phyloP scores from a whole-genome alignment of 2,329 filamentous ascomycete species.

The Allantophomopsis lycopodina region DNA sequence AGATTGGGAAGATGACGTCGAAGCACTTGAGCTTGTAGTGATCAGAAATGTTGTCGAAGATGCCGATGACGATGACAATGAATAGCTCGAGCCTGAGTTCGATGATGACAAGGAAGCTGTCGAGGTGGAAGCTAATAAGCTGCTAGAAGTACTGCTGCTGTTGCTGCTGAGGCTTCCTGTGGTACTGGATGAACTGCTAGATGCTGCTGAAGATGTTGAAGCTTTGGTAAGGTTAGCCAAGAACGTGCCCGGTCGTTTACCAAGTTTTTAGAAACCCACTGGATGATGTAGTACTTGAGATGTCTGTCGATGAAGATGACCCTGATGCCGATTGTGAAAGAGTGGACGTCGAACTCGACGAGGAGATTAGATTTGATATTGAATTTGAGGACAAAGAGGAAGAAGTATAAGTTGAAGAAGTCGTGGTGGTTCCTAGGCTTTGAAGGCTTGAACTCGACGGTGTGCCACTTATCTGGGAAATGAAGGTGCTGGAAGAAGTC shows the following conservation, averaged over 20 bases:
- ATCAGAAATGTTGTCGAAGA: not conserved
- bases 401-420: no score
- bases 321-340: not conserved
- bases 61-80: not conserved
- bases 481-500: constrained; percentile 2
- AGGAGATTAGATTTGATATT: no score
- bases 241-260: no score
- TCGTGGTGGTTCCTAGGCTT: no score
- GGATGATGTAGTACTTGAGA: not conserved
- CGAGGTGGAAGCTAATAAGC: not conserved
- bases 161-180: not conserved
- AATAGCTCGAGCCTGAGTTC: not conserved
- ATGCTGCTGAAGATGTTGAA: not conserved
- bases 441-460: no score
- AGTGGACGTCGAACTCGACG: not conserved
- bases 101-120: not conserved
- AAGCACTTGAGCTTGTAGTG: not conserved
- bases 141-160: not conserved
- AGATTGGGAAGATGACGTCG: not conserved
- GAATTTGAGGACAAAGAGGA: no score
- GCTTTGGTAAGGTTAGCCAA: not conserved
- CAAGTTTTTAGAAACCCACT: not conserved
- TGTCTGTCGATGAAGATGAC: not conserved
- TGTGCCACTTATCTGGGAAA: no score
- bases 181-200: not conserved